These are phyloP conservation scores for Quercus phellos DNA, from an alignment of 331 rosid genomes.

Conservation along the genomic window DNA sequence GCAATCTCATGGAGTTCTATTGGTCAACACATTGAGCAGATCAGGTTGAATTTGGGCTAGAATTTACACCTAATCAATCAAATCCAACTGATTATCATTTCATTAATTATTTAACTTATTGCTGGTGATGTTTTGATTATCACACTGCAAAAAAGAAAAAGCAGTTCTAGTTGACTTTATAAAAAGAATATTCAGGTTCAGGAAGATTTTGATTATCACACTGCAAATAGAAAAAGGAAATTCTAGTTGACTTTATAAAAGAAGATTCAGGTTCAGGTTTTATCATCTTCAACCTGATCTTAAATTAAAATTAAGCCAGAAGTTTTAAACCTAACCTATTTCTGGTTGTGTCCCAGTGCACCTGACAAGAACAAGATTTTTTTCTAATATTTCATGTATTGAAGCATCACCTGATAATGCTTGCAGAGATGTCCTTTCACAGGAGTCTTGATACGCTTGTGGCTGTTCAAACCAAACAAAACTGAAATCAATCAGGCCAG, in stretches of 20 bases:
- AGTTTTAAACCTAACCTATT: not conserved
- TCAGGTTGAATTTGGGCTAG: not conserved
- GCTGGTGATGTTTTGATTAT: not conserved
- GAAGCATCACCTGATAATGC: not conserved
- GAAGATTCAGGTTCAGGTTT: not conserved
- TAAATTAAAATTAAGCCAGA: not conserved
- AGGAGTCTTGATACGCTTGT: not conserved
- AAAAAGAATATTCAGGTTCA: too few relatives aligned
- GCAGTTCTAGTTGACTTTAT: not conserved
- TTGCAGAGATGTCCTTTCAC: constrained; percentile 5
- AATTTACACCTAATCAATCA: too few relatives aligned
- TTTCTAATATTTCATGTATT: not conserved
- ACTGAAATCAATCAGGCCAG: not conserved
- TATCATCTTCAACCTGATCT: not conserved
- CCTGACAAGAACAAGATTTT: not conserved
- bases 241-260: not conserved
- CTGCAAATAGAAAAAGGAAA: not conserved
- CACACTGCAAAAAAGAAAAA: not conserved
- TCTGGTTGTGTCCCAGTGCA: not conserved
- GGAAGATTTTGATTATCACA: not conserved
- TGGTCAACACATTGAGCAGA: not conserved
- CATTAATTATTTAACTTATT: too few relatives aligned
- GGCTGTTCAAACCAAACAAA: not conserved
- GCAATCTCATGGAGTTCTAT: not conserved
- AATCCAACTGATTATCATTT: too few relatives aligned